Conservation (phyloP, 1,139 yeast species). For the Magnusiomyces paraingens region DNA sequence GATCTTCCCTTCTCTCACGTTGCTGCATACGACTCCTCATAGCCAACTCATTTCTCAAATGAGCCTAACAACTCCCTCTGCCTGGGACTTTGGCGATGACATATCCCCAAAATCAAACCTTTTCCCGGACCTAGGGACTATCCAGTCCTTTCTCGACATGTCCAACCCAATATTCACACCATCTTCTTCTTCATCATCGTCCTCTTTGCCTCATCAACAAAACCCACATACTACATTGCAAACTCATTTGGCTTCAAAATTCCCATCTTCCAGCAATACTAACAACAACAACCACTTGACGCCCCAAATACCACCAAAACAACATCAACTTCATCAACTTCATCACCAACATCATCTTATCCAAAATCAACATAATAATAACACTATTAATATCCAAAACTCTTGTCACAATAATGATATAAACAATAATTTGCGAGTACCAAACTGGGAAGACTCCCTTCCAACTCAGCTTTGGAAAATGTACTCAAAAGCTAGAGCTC, state of each 20-base stretch:
- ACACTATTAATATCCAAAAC: background rate
- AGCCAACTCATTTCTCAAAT: background rate
- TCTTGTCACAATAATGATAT: background rate
- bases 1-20: background rate
- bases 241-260: conserved; percentile 40
- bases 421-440: background rate
- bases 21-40: background rate
- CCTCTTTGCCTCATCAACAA: conserved; percentile 49
- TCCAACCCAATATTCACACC: background rate
- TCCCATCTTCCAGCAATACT: conserved; percentile 74
- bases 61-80: conserved; percentile 2
- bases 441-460: conserved; percentile 27
- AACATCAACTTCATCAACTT: conserved; percentile 4
- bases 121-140: conserved; percentile 7
- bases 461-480: conserved; percentile 72
- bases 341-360: background rate
- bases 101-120: conserved; percentile 6
- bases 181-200: too few species aligned
- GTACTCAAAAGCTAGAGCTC: conserved; percentile 70
- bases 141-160: conserved; percentile 7
- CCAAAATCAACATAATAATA: background rate
- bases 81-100: conserved; percentile 1
- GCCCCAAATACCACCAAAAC: background rate
- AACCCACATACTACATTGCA: conserved; percentile 36
- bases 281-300: conserved; percentile 47